These are phyloP conservation scores for Colletotrichum liaoningense DNA, from an alignment of 2,329 filamentous ascomycete genomes.

Conservation along the genomic window DNA sequence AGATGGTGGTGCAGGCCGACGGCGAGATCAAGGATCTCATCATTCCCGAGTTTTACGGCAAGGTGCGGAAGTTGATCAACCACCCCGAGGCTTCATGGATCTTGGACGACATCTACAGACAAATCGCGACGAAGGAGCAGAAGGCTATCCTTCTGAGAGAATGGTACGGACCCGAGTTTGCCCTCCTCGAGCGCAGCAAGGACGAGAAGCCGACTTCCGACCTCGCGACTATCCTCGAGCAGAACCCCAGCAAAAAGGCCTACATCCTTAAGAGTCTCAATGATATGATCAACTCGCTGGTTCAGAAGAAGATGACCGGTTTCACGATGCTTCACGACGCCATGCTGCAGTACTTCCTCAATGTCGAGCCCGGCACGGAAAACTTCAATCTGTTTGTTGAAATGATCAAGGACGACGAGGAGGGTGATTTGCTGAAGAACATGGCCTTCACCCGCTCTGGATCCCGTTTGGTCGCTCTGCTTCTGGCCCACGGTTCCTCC, in stretches of 20 bases:
- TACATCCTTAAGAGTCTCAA: constrained; percentile 88
- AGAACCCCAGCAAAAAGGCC: constrained; percentile 85
- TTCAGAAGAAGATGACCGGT: constrained; percentile 96
- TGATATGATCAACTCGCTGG: constrained; percentile 88
- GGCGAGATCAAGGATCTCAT: constrained; percentile 88
- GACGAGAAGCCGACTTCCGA: constrained; percentile 71
- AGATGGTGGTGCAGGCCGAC: constrained; percentile 93
- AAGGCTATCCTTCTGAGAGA: constrained; percentile 88
- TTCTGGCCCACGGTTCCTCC: constrained; percentile 85
- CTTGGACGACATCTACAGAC: constrained; percentile 94
- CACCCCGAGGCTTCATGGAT: constrained; percentile 98
- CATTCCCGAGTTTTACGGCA: constrained; percentile 93
- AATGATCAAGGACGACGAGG: constrained; percentile 90
- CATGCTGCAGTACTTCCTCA: constrained; percentile 96
- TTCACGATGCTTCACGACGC: constrained; percentile 99
- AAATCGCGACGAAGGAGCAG: constrained; percentile 86
- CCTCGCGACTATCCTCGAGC: constrained; percentile 78
- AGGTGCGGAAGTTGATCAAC: constrained; percentile 92
- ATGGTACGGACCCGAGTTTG: constrained; percentile 96
- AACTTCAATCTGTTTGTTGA: constrained; percentile 91
- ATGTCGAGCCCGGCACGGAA: constrained; percentile 78
- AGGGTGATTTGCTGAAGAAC: constrained; percentile 91
- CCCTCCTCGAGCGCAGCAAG: constrained; percentile 74
- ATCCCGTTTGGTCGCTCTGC: constrained; percentile 81
- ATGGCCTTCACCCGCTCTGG: constrained; percentile 95